phyloP scores from a whole-genome alignment of 108 stramenopile species.

The Aurantiochytrium sp. region DNA sequence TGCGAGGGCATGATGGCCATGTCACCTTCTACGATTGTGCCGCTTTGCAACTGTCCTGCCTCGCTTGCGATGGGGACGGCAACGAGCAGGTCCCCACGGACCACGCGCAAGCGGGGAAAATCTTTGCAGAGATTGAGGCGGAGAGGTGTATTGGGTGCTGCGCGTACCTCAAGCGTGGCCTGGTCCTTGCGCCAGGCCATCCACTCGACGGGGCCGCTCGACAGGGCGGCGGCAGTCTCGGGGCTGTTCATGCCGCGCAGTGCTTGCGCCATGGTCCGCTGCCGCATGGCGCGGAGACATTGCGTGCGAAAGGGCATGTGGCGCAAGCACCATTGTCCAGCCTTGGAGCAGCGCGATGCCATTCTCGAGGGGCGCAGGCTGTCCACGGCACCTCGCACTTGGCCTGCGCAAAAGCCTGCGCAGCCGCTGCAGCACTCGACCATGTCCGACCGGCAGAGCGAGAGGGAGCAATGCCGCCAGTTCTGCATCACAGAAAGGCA shows the following conservation, averaged over 20 bases:
- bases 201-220: neutral
- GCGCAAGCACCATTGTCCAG: too few species aligned
- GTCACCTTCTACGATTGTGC: too few species aligned
- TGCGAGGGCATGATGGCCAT: too few species aligned
- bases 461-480: neutral
- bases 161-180: neutral
- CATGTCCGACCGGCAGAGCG: neutral
- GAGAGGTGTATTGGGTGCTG: neutral
- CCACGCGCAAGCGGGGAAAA: neutral
- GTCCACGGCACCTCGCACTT: too few species aligned
- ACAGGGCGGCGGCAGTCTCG: neutral
- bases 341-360: too few species aligned
- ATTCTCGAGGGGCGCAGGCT: too few species aligned
- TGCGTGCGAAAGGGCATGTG: neutral
- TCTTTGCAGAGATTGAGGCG: neutral
- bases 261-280: neutral
- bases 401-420: too few species aligned
- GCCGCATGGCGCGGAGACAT: neutral
- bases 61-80: neutral
- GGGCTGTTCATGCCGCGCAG: neutral
- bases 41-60: too few species aligned
- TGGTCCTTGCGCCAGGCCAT: neutral
- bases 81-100: neutral
- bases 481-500: neutral
- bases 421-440: too few species aligned